These are phyloP conservation scores for Laguncularia racemosa DNA, from an alignment of 345 rosid species.

Conservation along the genomic window DNA sequence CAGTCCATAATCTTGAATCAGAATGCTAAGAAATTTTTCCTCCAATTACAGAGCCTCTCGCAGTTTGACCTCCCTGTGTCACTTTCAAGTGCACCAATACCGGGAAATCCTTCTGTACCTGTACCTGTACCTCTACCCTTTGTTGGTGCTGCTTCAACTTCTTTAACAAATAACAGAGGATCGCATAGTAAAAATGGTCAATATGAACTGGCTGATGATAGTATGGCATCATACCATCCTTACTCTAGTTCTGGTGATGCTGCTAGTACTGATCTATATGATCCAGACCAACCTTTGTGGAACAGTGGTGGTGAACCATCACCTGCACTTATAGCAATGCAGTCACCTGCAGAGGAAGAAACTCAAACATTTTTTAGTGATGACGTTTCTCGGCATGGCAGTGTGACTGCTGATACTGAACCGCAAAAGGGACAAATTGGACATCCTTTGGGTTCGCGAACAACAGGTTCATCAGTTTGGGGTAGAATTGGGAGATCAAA, in stretches of 20 bases:
- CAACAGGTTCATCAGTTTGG: conserved; percentile 55
- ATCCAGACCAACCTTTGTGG: conserved; percentile 99
- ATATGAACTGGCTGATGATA: conserved; percentile 49
- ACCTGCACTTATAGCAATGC: conserved; percentile 33
- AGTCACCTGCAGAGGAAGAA: conserved; percentile 50
- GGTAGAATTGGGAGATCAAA: conserved; percentile 51
- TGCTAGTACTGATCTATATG: conserved; percentile 76
- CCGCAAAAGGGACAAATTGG: conserved; percentile 25
- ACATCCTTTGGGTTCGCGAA: conserved; percentile 29
- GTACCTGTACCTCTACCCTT: conserved; percentile 43
- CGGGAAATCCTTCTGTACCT: conserved; percentile 50
- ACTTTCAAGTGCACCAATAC: conserved; percentile 63
- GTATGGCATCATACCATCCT: conserved; percentile 46
- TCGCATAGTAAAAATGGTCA: conserved; percentile 34
- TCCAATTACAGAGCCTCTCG: conserved; percentile 76
- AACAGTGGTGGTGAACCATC: conserved; percentile 66
- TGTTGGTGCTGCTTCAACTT: conserved; percentile 40
- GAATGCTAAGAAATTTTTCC: conserved; percentile 20
- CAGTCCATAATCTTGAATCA: conserved; percentile 1
- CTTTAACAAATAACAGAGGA: conserved; percentile 40
- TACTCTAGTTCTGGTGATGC: conserved; percentile 35
- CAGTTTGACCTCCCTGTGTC: conserved; percentile 97
- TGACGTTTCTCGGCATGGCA: conserved; percentile 30
- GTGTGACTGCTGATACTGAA: conserved; percentile 32
- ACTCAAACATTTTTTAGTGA: conserved; percentile 37